Percentiles rank a stretch among this genome's conserved stretches.
phyloP scores from a whole-genome alignment of 306 rosid genomes.

The Luffa acutangula region DNA sequence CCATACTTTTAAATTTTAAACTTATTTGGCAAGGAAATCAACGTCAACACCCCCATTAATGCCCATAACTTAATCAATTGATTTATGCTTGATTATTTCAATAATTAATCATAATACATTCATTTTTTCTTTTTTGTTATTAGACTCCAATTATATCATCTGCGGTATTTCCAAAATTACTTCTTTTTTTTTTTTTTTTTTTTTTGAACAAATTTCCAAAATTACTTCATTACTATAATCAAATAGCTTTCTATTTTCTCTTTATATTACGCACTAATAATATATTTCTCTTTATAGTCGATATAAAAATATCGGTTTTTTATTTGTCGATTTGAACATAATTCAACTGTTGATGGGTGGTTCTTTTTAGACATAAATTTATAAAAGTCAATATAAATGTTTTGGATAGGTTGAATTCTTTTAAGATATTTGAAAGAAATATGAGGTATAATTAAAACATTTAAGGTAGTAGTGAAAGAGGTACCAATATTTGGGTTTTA shows the following conservation, averaged over 20 bases:
- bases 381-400: background rate
- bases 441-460: background rate
- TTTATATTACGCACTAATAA: too few relatives aligned
- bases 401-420: background rate
- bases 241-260: background rate
- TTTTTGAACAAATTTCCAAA: too few relatives aligned
- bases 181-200: too few relatives aligned
- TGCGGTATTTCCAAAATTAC: background rate
- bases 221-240: background rate
- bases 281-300: too few relatives aligned
- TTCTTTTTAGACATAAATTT: background rate
- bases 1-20: background rate
- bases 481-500: background rate
- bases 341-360: too few relatives aligned
- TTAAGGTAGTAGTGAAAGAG: background rate
- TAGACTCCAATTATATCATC: background rate
- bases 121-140: background rate
- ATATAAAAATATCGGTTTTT: too few relatives aligned
- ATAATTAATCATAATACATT: background rate
- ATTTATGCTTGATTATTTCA: background rate
- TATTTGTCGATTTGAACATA: too few relatives aligned
- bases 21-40: background rate
- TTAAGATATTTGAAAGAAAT: background rate
- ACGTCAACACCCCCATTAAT: constrained; percentile 1
- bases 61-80: background rate